Conservation (phyloP, 495 filamentous ascomycete genomes). For the Amniculicola lignicola region DNA sequence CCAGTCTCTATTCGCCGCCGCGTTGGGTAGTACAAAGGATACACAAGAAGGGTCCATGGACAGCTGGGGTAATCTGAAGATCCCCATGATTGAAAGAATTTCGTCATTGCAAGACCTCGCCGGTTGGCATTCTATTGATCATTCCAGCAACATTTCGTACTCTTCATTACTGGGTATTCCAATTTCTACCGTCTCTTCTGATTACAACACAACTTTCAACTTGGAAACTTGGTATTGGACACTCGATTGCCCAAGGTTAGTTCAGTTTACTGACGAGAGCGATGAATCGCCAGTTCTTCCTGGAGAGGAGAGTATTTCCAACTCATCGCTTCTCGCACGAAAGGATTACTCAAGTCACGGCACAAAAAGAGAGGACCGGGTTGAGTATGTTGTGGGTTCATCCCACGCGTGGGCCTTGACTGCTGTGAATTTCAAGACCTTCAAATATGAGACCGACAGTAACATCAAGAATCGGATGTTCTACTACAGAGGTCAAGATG, state of each 20-base stretch:
- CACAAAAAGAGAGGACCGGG: too few relatives aligned
- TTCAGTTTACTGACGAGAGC: too few relatives aligned
- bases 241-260: conserved; percentile 21
- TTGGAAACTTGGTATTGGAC: conserved; percentile 28
- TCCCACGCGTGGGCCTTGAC: too few relatives aligned
- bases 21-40: background rate
- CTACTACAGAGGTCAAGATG: conserved; percentile 8
- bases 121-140: conserved; percentile 17
- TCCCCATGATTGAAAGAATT: conserved; percentile 27
- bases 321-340: too few relatives aligned
- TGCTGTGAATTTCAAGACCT: too few relatives aligned
- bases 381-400: too few relatives aligned
- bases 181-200: background rate
- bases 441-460: background rate
- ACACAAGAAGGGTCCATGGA: conserved; percentile 14
- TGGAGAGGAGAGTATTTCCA: too few relatives aligned
- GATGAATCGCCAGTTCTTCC: too few relatives aligned
- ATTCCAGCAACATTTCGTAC: conserved; percentile 1
- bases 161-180: conserved; percentile 27
- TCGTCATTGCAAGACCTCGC: conserved; percentile 1
- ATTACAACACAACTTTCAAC: conserved; percentile 17
- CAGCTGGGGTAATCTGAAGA: conserved; percentile 30
- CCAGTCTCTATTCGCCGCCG: background rate
- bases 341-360: too few relatives aligned
- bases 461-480: conserved; percentile 1